Base-by-base conservation (phyloP, 176 grass and related monocot genomes). In the Puya raimondii region DNA sequence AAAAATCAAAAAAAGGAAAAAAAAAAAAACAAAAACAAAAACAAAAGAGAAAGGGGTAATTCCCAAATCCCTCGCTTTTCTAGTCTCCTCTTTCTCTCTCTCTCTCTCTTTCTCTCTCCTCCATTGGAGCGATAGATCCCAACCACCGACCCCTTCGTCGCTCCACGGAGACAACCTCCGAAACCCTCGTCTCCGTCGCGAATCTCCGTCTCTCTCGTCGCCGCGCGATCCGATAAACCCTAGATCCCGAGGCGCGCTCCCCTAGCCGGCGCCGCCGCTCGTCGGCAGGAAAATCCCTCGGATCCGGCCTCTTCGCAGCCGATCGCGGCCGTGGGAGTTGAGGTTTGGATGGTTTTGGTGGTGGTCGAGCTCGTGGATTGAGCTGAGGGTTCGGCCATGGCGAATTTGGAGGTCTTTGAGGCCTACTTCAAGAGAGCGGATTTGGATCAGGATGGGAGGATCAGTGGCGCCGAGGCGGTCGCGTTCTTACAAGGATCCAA, bases 371-470 rank as follows among this genome's bases (percentile, higher is more conserved):
- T 42, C 33, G 33, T 42, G 33, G 33, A 42, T 74, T 21, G 63
- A 70, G 59, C 57, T 65, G 20, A 23, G 65, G 73, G 75, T 64
- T 81, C 69, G 50, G 79, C 22, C 33, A 91, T 76, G 81, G 79
- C 81, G 75, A 80, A 73, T 74, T 78, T 68, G 94, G 94, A 93
- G 61, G 80, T 80, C 54, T 99, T 99, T 69, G 89, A 99, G 22
- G 90, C 74, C 57, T 99, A 91, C 87, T 99, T 93, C 90, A 88
- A 77, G 80, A 79, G 70, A 69, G 94, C 94, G 23, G 94, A 99
- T 84, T 81, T 85, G 85, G 79, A 99, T 82, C 94, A 92, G 78
- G 94, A 99, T 76, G 94, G 94, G 61, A 91, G 79, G 77, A 93
- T 99, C 71, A 99, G 94, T 77, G 94, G 94, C 64, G 72, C 77